Percentiles rank a stretch among this genome's conserved stretches.
Conservation (phyloP, 768 basidiomycete genomes). For the Mycena kentingensis region DNA sequence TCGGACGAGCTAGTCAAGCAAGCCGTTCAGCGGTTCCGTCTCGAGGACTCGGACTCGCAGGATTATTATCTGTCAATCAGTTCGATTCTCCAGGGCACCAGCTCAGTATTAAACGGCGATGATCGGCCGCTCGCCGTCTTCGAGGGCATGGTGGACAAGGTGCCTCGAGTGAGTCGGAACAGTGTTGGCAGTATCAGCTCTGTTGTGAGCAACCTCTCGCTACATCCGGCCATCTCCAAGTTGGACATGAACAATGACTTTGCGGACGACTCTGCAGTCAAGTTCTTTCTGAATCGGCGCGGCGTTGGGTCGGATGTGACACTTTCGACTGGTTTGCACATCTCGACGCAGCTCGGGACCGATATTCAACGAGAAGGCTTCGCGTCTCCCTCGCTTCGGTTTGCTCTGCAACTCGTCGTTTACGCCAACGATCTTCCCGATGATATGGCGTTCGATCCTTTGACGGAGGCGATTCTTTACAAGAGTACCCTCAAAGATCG, state of each 20-base stretch:
- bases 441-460: constrained; percentile 91
- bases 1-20: constrained; percentile 85
- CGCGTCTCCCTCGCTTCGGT: not conserved
- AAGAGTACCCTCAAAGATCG: constrained; percentile 67
- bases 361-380: not conserved
- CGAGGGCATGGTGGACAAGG: constrained; percentile 79
- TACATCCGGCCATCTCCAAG: constrained; percentile 94
- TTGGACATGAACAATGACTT: constrained; percentile 96
- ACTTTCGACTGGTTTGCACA: constrained; percentile 48
- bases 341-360: constrained; percentile 39
- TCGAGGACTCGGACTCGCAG: constrained; percentile 53
- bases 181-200: constrained; percentile 94
- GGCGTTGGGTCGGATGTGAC: constrained; percentile 34
- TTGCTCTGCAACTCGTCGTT: not conserved
- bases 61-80: constrained; percentile 91
- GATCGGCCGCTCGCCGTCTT: constrained; percentile 91
- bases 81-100: constrained; percentile 87
- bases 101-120: constrained; percentile 65
- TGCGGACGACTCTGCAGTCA: constrained; percentile 94
- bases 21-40: constrained; percentile 90
- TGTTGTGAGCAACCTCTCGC: constrained; percentile 84
- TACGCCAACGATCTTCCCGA: constrained; percentile 76
- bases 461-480: constrained; percentile 92
- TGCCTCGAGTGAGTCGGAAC: constrained; percentile 86
- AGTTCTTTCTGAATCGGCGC: constrained; percentile 88